Evolutionary conservation across 2,329 filamentous ascomycete genomes (phyloP), one percentile per base, ranked within the genome.

Genomic region (Botrytis elliptica): DNA sequence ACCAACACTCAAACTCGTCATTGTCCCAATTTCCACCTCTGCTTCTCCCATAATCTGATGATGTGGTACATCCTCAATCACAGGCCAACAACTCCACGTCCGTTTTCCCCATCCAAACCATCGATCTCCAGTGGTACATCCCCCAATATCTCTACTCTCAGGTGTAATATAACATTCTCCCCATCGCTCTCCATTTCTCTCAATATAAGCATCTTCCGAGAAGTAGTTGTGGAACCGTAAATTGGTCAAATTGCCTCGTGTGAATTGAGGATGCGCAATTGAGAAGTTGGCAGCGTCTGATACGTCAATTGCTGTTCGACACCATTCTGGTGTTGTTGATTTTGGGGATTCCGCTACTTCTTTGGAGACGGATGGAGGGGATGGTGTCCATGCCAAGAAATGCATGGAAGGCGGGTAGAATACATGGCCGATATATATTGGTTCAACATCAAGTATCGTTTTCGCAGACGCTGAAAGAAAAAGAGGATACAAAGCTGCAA

Each of bases 361-460:
- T 33, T 42, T 57, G 33, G 72, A 64, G n/a, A 46, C 1, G 25
- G 59, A 55, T 49, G 65, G 29, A 20, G 46, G 9, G 4, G 67
- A 57, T 20, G 79, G 76, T 1, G 77, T 75, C 76, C 79, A 80
- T 60, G 79, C 79, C 1, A 80, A 62, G 60, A 79, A 75, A 12
- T 74, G 77, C 78, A 80, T 77, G n/a, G 75, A 71, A 42, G 79
- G 79, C 3, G 79, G 77, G 71, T 73, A 77, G 74, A 80, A 80
- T 36, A 78, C 76, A 36, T 80, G 75, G 66, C 78, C 79, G 10
- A 80, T 74, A 70, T 79, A 79, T 59, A 80, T 79, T 16, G 79
- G 78, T 29, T 71, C 46, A 42, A 75, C 71, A 46, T 77, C 73
- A 25, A 76, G 74, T 42, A 69, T n/a, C 1, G 49, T 69, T 57